Base-by-base conservation (phyloP, 2,329 filamentous ascomycete genomes). In the Fusarium sp. region DNA sequence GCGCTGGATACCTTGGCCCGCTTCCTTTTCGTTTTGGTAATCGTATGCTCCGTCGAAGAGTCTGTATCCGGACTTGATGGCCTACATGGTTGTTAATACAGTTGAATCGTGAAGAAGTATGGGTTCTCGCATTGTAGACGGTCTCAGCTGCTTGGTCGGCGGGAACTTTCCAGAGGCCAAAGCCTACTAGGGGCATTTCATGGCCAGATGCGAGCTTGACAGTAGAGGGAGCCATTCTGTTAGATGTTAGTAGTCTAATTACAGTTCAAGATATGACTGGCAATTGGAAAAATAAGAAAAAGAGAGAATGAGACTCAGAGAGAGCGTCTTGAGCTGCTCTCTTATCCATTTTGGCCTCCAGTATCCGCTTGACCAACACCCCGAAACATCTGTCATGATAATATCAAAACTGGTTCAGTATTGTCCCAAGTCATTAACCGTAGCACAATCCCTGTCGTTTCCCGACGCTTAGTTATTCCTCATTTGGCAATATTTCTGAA, bases 141-240 rank as follows among this genome's bases (percentile, higher is more conserved):
- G 87, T 88, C 69, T 92, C 89, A 18, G 79, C 79, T 36, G 78
- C 77, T 34, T 77, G 69, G 44, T 78, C 67, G 30, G 75, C 73
- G 79, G 87, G 88, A 63, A 93, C 90, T 82, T 93, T 93, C 92
- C 92, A 94, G 44, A 93, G 85, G 59, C 89, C 89, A 78, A 91
- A 90, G 75, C 89, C 89, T 56, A 91, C 89, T 32, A 78, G 67
- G 51, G 76, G 76, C 76, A 78, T 78, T 51, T 78, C 75, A 28
- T 77, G 55, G 62, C 75, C 74, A 30, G 75, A 76, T 60, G 75
- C 74, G 28, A 77, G 72, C 72, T 77, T 77, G 47, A 70, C n/a
- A 18, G 72, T 74, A 57, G 74, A 72, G 38, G 62, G 57, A 58
- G 69, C 67, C 74, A 76, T 74, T 68, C 58, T 60, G 56, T 58